These are phyloP conservation scores for Curvularia sp. DNA, from an alignment of 2,329 filamentous ascomycete genomes.

Conservation along the genomic window DNA sequence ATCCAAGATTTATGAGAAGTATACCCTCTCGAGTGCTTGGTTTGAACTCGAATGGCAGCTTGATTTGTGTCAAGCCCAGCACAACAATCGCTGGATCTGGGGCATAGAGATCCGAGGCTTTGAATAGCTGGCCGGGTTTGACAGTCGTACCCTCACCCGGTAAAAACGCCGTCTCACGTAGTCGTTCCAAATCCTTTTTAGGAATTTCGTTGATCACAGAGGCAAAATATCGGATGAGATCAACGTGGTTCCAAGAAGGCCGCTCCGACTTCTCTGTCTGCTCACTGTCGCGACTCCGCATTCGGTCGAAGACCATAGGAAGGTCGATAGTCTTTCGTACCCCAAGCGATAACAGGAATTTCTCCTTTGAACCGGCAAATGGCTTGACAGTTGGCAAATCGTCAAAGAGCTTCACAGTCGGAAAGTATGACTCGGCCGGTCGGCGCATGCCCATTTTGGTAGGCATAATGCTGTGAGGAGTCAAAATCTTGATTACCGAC, in stretches of 20 bases:
- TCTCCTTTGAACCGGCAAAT: constrained; percentile 80
- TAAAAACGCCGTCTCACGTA: constrained; percentile 80
- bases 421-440: constrained; percentile 87
- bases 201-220: constrained; percentile 92
- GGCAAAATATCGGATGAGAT: constrained; percentile 91
- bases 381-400: constrained; percentile 85
- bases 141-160: constrained; percentile 63
- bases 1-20: constrained; percentile 75
- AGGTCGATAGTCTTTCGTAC: constrained; percentile 96
- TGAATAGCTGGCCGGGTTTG: constrained; percentile 43
- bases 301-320: constrained; percentile 87
- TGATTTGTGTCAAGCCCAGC: constrained; percentile 59
- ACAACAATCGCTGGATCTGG: constrained; percentile 43
- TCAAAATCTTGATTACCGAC: constrained; percentile 69
- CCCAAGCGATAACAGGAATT: constrained; percentile 80
- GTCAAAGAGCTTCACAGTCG: constrained; percentile 92
- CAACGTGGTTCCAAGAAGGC: constrained; percentile 84
- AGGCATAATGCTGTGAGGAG: constrained; percentile 77
- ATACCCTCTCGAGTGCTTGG: constrained; percentile 65
- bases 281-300: constrained; percentile 69
- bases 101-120: constrained; percentile 46
- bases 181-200: constrained; percentile 75
- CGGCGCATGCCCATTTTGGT: constrained; percentile 89
- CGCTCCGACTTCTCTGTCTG: constrained; percentile 51
- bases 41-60: constrained; percentile 77